Evolutionary conservation across 371 early-diverging fungal genomes (phyloP).

Genomic region (Dinochytrium kinnereticum): DNA sequence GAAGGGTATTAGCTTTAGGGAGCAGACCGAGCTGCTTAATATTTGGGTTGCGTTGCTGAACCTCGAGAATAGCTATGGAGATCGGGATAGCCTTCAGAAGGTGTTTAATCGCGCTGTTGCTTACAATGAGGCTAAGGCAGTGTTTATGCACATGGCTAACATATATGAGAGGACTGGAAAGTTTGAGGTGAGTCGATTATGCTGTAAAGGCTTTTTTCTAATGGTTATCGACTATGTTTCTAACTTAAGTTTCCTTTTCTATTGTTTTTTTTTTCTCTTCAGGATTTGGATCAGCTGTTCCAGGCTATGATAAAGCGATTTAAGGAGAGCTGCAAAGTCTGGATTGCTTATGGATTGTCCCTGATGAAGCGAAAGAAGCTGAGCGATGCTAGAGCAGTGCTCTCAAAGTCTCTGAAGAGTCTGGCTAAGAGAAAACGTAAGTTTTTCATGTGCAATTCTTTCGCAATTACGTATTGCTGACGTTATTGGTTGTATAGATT

Average conservation of each 20-base stretch:
- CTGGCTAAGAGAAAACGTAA: conserved; percentile 91
- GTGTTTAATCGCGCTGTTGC: conserved; percentile 84
- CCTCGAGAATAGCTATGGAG: conserved; percentile 92
- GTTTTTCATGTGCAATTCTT: conserved; percentile 11
- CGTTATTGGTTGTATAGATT: conserved; percentile 37
- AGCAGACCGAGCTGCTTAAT: conserved; percentile 94
- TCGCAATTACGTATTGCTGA: not conserved
- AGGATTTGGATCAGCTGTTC: conserved; percentile 56
- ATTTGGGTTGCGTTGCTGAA: conserved; percentile 94
- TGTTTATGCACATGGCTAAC: conserved; percentile 82
- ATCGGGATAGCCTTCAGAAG: conserved; percentile 71
- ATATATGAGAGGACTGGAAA: conserved; percentile 89
- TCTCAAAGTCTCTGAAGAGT: conserved; percentile 77
- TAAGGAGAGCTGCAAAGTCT: conserved; percentile 84
- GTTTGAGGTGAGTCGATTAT: conserved; percentile 54
- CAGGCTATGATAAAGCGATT: conserved; percentile 83
- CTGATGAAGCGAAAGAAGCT: conserved; percentile 70
- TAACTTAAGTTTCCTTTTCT: not conserved
- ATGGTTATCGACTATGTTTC: conserved; percentile 1
- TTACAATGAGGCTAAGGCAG: conserved; percentile 84
- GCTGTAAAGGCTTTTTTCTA: not conserved
- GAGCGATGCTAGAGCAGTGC: conserved; percentile 78
- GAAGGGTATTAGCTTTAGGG: conserved; percentile 88
- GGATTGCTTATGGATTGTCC: conserved; percentile 84
- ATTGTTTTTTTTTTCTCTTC: not conserved